Evolutionary conservation across 257 asterid species (phyloP).

Genomic region (Lycium ferocissimum): DNA sequence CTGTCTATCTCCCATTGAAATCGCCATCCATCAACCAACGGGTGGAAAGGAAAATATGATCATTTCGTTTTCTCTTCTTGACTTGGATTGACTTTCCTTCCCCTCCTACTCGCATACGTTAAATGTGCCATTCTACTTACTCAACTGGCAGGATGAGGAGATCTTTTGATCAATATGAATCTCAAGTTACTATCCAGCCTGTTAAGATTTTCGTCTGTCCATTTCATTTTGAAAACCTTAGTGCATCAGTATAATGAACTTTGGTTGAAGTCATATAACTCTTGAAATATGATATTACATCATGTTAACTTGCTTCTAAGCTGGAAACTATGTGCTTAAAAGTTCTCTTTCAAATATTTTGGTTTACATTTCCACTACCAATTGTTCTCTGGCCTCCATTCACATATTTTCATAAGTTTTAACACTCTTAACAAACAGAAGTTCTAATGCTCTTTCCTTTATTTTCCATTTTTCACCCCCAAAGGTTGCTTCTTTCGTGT

Average conservation of each 20-base stretch:
- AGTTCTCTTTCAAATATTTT: not conserved
- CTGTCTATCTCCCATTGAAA: not conserved
- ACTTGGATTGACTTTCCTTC: not conserved
- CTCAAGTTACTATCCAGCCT: not conserved
- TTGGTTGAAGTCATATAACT: too few relatives aligned
- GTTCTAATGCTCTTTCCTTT: not conserved
- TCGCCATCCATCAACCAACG: not conserved
- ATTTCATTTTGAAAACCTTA: not conserved
- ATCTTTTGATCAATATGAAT: not conserved
- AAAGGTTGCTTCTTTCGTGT: slow-evolving; percentile 90
- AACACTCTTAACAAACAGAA: not conserved
- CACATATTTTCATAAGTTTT: not conserved
- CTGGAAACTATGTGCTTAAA: not conserved
- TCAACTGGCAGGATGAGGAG: not conserved
- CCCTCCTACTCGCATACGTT: not conserved
- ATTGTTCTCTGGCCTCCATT: too few relatives aligned
- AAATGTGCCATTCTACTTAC: not conserved
- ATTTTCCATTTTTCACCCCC: not conserved
- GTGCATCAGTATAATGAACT: not conserved
- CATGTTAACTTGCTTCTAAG: not conserved
- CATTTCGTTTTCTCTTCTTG: not conserved
- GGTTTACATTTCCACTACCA: not conserved
- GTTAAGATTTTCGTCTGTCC: not conserved
- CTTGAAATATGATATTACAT: not conserved
- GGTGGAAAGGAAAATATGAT: not conserved